These are phyloP conservation scores for Houttuynia cordata DNA, from an alignment of 164 flowering plant genomes.

Conservation along the genomic window DNA sequence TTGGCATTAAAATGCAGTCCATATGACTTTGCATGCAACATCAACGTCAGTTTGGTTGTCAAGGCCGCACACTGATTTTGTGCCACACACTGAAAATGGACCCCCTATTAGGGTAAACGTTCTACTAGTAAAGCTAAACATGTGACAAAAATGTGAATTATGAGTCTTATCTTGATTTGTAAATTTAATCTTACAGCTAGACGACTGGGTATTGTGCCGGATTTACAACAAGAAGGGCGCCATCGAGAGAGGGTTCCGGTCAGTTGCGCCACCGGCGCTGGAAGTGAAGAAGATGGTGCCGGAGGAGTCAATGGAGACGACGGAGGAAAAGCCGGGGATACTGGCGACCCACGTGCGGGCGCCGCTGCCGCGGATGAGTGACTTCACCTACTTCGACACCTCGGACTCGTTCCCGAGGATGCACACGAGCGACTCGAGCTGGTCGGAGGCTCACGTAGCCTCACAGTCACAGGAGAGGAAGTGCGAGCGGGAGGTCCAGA, in stretches of 20 bases:
- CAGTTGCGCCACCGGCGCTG: neutral
- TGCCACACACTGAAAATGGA: too few relatives aligned
- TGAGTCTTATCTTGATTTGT: too few relatives aligned
- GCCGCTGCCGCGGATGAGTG: neutral
- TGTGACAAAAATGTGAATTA: too few relatives aligned
- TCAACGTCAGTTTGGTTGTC: too few relatives aligned
- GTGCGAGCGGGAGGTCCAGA: slow-evolving; percentile 8
- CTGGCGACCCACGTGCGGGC: neutral
- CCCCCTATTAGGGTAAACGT: too few relatives aligned
- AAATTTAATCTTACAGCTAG: slow-evolving; percentile 10
- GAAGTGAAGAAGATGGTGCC: neutral
- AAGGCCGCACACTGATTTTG: too few relatives aligned
- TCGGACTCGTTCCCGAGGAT: slow-evolving; percentile 5
- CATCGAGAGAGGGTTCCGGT: neutral
- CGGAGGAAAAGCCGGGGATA: neutral
- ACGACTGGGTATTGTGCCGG: slow-evolving; percentile 21
- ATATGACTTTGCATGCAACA: too few relatives aligned
- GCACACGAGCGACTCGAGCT: slow-evolving; percentile 6
- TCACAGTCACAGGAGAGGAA: neutral
- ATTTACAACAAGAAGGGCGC: slow-evolving; percentile 17
- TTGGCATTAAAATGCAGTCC: too few relatives aligned
- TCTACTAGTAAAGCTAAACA: too few relatives aligned
- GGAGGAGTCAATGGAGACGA: neutral
- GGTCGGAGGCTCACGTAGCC: neutral
- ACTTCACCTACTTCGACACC: neutral